Base-by-base conservation (phyloP, 345 rosid species). In the Citropsis articulata region DNA sequence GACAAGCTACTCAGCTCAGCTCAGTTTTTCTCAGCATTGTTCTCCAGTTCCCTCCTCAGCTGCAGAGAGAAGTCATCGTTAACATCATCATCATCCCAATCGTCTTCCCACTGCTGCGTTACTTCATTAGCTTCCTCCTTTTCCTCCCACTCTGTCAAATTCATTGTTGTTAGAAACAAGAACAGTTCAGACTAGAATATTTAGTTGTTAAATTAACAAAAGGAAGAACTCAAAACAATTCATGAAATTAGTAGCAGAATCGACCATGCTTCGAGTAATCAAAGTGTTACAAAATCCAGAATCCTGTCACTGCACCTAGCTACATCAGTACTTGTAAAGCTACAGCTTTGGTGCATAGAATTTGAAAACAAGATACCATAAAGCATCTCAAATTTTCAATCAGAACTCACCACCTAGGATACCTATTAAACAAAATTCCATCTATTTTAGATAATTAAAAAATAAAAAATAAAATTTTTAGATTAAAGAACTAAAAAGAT, bases 21-120 rank as follows among this genome's bases (percentile, higher is more conserved):
- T 88, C 80, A 91, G 60, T 83, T 87, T 85, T 95, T 92, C 76
- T 80, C 87, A 13, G 56, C 56, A 78, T 77, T 81, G 75, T 67
- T 89, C 83, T 93, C 98, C 48, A 95, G 87, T 72, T 95, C 97
- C 89, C 79, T 91, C 87, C 90, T 89, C 81, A 93, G 83, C 91
- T 95, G 98, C 78, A 81, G 83, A 0, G 98, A 95, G 93, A 95
- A 94, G 73, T 94, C 98, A 59, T 94, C 97, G 65, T 78, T 93
- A 73, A 93, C 97, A 82, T 94, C 97, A 71, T 94, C 97, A 78
- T 94, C 98, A 83, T 94, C 97, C 97, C 97, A 94, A 42, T 94
- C 98, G 55, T 94, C 98, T 82, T 93, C 97, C 97, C 98, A 94
- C 78, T 94, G 98, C 82, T 90, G 98, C 5, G 88, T 83, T 73